Base-by-base conservation (phyloP, 2,329 filamentous ascomycete genomes). In the Anthostomella pinea region DNA sequence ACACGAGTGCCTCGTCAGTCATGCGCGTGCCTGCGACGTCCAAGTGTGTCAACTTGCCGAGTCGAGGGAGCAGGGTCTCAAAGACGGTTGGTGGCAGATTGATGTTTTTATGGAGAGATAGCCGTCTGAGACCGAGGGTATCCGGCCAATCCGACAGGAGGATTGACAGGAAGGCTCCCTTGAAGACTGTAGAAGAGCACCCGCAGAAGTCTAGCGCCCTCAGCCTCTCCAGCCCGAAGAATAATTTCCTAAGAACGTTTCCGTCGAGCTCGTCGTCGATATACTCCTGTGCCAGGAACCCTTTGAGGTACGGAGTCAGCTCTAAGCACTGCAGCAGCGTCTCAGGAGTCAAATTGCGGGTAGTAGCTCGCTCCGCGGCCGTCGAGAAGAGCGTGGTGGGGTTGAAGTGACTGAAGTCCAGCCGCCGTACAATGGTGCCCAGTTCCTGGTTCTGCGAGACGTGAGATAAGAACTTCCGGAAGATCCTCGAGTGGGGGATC, bases 371-470 rank as follows among this genome's bases (percentile, higher is more conserved):
- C 73, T 88, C 83, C 59, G 81, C 79, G 48, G 81, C 83, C 11
- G 83, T 87, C 43, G 78, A 77, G 56, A 89, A 88, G 46, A 88
- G 72, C 37, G 84, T 83, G 36, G 84, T 80, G 15, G 85, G 86
- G 59, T 87, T 90, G 65, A 90, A 90, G 68, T 90, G 86, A 45
- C 85, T 89, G 54, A 93, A 90, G 65, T 93, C 87, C 29, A 91
- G 68, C 33, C 87, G 82, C 39, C 84, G 80, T 28, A 91, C 85
- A 52, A 90, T 79, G 25, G 79, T 83, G 29, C 86, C 87, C 35
- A 90, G 70, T 7, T 79, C 70, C 2, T 79, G 77, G 57, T 89
- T 81, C 40, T 75, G 67, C 29, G 70, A 68, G 47, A 91, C 70
- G 54, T 87, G 85, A 39, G 72, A 70, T 31, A 89, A 74, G 51